Conservation (phyloP, 495 filamentous ascomycete species). For the Parathielavia hyrcaniae region DNA sequence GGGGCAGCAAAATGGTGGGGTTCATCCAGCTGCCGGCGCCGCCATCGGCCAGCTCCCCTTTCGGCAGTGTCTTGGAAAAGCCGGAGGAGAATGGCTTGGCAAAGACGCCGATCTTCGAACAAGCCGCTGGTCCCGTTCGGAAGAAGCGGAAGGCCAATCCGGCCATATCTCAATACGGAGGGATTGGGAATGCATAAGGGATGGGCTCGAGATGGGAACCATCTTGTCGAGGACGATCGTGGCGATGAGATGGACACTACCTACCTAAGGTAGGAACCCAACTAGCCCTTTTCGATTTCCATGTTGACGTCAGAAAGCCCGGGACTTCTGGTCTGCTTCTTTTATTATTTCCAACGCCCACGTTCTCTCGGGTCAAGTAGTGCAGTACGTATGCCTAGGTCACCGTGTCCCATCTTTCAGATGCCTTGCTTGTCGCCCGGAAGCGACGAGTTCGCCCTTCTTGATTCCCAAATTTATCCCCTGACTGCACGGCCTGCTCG, state of each 20-base stretch:
- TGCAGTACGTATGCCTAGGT: background rate
- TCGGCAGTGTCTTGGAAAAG: background rate
- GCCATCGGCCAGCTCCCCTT: slow-evolving; percentile 21
- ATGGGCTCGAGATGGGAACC: background rate
- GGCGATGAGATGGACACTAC: too few relatives aligned
- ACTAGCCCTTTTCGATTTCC: background rate
- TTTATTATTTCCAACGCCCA: background rate
- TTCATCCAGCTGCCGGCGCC: slow-evolving; percentile 10
- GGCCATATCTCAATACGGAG: background rate
- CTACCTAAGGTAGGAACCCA: background rate
- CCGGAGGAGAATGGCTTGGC: slow-evolving; percentile 20
- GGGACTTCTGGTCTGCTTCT: background rate
- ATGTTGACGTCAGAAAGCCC: slow-evolving; percentile 14
- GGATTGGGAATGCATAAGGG: background rate
- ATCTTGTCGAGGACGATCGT: too few relatives aligned
- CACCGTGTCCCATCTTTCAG: slow-evolving; percentile 7
- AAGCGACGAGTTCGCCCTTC: slow-evolving; percentile 15
- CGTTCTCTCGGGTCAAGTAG: too few relatives aligned
- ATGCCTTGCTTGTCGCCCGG: slow-evolving; percentile 5
- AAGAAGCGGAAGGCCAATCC: slow-evolving; percentile 18
- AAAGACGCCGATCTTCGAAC: slow-evolving; percentile 8
- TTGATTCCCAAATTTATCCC: slow-evolving; percentile 17
- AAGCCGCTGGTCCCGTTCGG: slow-evolving; percentile 14
- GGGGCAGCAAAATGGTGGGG: slow-evolving; percentile 23
- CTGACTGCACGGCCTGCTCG: slow-evolving; percentile 16